Base-by-base conservation (phyloP, 192 early-diverging fungal genomes). In the Fimicolochytrium jonesii region DNA sequence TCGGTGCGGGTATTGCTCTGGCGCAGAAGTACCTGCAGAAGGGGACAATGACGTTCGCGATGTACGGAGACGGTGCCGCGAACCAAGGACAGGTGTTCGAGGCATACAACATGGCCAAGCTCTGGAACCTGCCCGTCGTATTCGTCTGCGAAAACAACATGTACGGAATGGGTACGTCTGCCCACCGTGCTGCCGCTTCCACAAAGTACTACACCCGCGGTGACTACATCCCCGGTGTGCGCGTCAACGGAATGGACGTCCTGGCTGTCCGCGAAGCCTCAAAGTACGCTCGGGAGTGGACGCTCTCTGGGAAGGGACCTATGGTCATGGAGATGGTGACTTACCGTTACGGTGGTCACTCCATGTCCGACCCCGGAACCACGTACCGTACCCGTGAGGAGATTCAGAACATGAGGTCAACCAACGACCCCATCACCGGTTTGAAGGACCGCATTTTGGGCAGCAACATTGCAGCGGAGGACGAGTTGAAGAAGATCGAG, bases 71-170 rank as follows among this genome's bases (percentile, higher is more conserved):
- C 77, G 95, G 95, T 64, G 95, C 95, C 9, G 87, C 94, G 15
- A 95, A 96, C 83, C 93, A 98, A 80, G 94, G 95, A 59, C 95
- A 98, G 77, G 93, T 95, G 45, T 96, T 98, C 68, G 95, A 98
- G 80, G 86, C 95, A 32, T 98, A 90, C 85, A 96, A 98, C 82
- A 98, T 98, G 92, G 90, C 95, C 71, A 93, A 94, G 86, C 83
- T 98, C 34, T 98, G 94, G 95, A 84, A 89, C 50, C 81, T 96
- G 50, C 94, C 95, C 13, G 78, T 83, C 53, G 85, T 91, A 50
- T 98, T 94, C 76, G 92, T 91, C 18, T 98, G 95, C 79, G 95
- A 98, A 78, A 98, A 98, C 89, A 98, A 98, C 89, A 88, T 84
- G 74, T 98, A 95, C 72, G 94, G 93, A 53, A 98, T 98, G 95